phyloP scores from a whole-genome alignment of 129 eudicot species.

The Saussurea involucrata region DNA sequence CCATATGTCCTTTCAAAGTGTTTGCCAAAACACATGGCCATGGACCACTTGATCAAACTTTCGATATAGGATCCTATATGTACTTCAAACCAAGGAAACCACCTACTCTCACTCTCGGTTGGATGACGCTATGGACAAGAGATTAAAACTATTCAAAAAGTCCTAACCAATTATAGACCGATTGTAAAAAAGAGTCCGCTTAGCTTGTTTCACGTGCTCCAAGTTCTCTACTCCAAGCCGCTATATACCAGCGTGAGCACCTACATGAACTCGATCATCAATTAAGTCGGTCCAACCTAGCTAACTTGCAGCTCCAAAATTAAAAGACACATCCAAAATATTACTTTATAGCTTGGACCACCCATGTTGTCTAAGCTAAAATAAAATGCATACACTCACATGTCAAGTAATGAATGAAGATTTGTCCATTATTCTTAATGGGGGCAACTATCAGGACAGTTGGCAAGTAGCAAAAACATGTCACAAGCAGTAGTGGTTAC shows the following conservation, averaged over 20 bases:
- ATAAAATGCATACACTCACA: background rate
- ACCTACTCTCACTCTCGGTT: background rate
- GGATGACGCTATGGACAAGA: background rate
- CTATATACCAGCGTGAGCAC: background rate
- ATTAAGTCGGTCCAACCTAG: background rate
- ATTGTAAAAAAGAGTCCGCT: background rate
- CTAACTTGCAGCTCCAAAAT: background rate
- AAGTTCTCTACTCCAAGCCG: background rate
- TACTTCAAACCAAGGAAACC: background rate
- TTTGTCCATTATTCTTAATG: background rate
- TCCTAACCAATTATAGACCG: background rate
- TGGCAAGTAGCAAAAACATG: background rate
- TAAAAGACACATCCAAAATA: background rate
- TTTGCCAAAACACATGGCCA: background rate
- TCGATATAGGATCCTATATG: background rate
- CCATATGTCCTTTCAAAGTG: background rate
- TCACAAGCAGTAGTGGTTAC: constrained; percentile 1
- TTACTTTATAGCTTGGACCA: background rate
- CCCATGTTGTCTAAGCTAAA: background rate
- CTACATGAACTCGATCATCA: background rate
- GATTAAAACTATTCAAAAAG: background rate
- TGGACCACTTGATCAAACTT: background rate
- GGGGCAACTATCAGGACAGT: constrained; percentile 3
- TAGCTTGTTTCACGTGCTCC: background rate
- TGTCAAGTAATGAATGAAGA: background rate